Evolutionary conservation across 108 stramenopile species (phyloP).

Genomic region (Nannochloropsis oceanica): DNA sequence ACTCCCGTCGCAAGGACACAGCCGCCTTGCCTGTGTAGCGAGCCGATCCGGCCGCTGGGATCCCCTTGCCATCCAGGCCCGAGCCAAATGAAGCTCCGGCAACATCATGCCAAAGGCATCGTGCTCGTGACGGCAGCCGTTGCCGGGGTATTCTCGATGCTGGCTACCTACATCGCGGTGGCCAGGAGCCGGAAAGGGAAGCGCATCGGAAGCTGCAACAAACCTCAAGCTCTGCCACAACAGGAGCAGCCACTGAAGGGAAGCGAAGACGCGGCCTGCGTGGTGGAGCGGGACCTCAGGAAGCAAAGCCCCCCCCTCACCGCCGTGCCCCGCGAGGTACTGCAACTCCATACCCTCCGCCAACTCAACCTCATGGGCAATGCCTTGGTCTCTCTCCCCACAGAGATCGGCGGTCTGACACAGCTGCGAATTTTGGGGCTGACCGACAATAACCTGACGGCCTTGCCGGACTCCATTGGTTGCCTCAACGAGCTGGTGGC

Average conservation of each 20-base stretch:
- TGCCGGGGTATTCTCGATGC: neutral
- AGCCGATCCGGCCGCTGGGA: too few species aligned
- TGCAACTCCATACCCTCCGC: neutral
- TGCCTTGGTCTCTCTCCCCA: neutral
- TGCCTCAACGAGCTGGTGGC: slow-evolving; percentile 11
- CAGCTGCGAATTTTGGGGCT: slow-evolving; percentile 9
- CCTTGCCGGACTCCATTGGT: slow-evolving; percentile 9
- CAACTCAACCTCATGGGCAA: slow-evolving; percentile 13
- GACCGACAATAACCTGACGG: slow-evolving; percentile 2
- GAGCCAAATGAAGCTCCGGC: too few species aligned
- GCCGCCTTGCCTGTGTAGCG: too few species aligned
- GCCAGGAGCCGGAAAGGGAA: neutral
- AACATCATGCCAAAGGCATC: too few species aligned
- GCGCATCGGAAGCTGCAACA: neutral
- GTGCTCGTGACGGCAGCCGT: neutral
- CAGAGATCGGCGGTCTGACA: slow-evolving; percentile 3
- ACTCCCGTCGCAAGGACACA: too few species aligned
- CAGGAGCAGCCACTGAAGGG: neutral
- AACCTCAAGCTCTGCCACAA: neutral
- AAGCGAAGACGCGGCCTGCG: neutral
- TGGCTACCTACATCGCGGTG: neutral
- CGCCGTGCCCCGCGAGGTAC: neutral
- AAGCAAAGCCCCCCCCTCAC: neutral
- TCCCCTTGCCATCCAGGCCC: too few species aligned
- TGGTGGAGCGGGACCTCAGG: neutral